These are phyloP conservation scores for Graphilbum fragrans DNA, from an alignment of 2,329 filamentous ascomycete genomes.

Conservation along the genomic window DNA sequence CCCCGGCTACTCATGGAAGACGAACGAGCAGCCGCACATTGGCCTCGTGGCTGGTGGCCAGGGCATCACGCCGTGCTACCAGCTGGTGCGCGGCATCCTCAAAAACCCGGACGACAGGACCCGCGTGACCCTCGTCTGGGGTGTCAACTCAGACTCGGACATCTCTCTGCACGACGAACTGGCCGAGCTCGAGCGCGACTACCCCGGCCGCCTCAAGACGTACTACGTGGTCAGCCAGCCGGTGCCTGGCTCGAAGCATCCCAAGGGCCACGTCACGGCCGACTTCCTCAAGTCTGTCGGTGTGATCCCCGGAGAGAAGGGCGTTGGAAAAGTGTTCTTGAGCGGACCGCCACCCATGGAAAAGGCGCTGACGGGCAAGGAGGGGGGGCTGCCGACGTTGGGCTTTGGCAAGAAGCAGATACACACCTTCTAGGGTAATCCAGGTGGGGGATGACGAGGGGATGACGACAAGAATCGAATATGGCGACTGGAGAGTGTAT, in stretches of 20 bases:
- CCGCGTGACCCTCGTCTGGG: slow-evolving; percentile 51
- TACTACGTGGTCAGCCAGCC: slow-evolving; percentile 45
- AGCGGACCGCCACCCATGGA: slow-evolving; percentile 61
- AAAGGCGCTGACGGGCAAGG: slow-evolving; percentile 34
- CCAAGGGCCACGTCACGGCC: slow-evolving; percentile 46
- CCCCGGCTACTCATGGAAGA: slow-evolving; percentile 39
- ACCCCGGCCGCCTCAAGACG: slow-evolving; percentile 42
- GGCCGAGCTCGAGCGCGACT: slow-evolving; percentile 31
- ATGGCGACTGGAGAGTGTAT: too few species aligned
- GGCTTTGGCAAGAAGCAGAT: slow-evolving; percentile 47
- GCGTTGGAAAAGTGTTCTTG: slow-evolving; percentile 46
- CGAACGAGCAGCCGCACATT: slow-evolving; percentile 37
- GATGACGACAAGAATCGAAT: too few species aligned
- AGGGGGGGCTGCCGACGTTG: slow-evolving; percentile 42
- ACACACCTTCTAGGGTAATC: slow-evolving; percentile 32
- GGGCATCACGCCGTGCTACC: slow-evolving; percentile 60
- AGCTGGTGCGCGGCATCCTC: slow-evolving; percentile 51
- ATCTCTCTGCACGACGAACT: slow-evolving; percentile 46
- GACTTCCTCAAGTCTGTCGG: slow-evolving; percentile 39
- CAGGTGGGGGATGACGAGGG: too few species aligned
- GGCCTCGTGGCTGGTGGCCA: slow-evolving; percentile 59
- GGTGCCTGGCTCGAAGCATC: slow-evolving; percentile 23
- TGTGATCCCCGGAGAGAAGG: slow-evolving; percentile 15
- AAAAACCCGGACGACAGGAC: slow-evolving; percentile 49
- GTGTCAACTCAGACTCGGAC: slow-evolving; percentile 53